Conservation (phyloP, 164 flowering plant genomes). For the Protea cynaroides region DNA sequence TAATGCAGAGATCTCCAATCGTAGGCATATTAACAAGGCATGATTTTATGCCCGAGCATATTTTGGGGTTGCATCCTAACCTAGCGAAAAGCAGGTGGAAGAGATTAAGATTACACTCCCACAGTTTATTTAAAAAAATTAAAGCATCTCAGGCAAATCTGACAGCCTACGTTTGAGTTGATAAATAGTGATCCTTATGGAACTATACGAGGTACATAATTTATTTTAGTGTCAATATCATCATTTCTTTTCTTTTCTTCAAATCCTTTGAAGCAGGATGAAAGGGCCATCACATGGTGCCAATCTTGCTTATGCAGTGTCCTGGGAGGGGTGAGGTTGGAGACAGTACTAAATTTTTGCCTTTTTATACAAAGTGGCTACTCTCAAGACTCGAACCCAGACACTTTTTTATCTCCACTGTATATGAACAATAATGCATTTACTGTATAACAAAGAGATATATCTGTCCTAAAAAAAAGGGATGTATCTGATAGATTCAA, state of each 20-base stretch:
- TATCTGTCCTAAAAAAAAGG: too few relatives aligned
- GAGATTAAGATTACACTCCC: conserved; percentile 41
- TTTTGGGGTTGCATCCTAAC: conserved; percentile 57
- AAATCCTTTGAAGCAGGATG: neutral
- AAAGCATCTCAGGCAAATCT: too few relatives aligned
- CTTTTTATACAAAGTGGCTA: too few relatives aligned
- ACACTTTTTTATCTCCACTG: too few relatives aligned
- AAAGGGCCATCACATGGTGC: too few relatives aligned
- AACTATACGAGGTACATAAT: neutral
- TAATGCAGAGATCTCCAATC: conserved; percentile 66
- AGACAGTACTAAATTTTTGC: too few relatives aligned
- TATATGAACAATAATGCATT: too few relatives aligned
- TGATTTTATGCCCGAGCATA: conserved; percentile 85
- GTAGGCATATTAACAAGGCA: conserved; percentile 89
- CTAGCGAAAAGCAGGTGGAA: conserved; percentile 58
- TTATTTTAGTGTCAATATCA: neutral
- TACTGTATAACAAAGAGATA: too few relatives aligned
- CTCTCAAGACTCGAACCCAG: too few relatives aligned
- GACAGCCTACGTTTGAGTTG: neutral
- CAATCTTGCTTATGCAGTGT: too few relatives aligned
- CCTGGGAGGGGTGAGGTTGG: too few relatives aligned
- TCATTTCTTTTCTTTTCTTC: neutral
- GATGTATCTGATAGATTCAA: too few relatives aligned
- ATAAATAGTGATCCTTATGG: neutral
- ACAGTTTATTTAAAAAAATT: conserved; percentile 25